phyloP scores from a whole-genome alignment of 495 filamentous ascomycete species.

The Amorphotheca resinae region DNA sequence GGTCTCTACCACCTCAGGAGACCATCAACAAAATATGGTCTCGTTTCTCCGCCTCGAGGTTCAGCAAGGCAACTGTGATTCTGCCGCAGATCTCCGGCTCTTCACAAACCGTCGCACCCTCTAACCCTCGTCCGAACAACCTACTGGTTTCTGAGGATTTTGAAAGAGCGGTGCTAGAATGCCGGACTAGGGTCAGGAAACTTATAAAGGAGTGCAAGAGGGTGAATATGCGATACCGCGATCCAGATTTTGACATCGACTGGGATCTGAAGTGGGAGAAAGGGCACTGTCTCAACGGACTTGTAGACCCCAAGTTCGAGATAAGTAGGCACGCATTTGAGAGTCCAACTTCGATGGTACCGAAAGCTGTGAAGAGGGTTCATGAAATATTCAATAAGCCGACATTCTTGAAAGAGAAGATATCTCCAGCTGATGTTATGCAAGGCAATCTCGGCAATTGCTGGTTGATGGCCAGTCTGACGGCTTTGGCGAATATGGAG shows the following conservation, averaged over 20 bases:
- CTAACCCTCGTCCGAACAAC: slow-evolving; percentile 29
- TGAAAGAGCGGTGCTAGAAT: slow-evolving; percentile 56
- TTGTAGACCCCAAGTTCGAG: slow-evolving; percentile 26
- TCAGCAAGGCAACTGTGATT: slow-evolving; percentile 34
- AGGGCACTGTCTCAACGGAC: slow-evolving; percentile 51
- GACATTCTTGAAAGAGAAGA: slow-evolving; percentile 72
- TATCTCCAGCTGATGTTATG: slow-evolving; percentile 71
- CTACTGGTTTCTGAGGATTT: slow-evolving; percentile 28
- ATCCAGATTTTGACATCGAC: slow-evolving; percentile 84
- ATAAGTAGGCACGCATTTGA: slow-evolving; percentile 11
- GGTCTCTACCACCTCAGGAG: slow-evolving; percentile 52
- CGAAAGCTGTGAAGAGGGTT: slow-evolving; percentile 54
- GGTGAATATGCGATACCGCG: slow-evolving; percentile 82
- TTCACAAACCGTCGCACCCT: not conserved
- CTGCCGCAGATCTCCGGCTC: slow-evolving; percentile 5
- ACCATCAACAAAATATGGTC: slow-evolving; percentile 68
- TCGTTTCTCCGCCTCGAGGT: slow-evolving; percentile 54
- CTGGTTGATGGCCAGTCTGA: slow-evolving; percentile 78
- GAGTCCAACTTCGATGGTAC: slow-evolving; percentile 20
- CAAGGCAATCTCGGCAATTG: slow-evolving; percentile 77
- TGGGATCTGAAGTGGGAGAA: slow-evolving; percentile 22
- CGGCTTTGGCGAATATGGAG: slow-evolving; percentile 56
- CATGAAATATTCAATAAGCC: slow-evolving; percentile 82
- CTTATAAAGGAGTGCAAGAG: slow-evolving; percentile 73
- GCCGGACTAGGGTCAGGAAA: slow-evolving; percentile 61